Evolutionary conservation across 176 grass and related monocot species (phyloP).

Genomic region (Cocos nucifera): DNA sequence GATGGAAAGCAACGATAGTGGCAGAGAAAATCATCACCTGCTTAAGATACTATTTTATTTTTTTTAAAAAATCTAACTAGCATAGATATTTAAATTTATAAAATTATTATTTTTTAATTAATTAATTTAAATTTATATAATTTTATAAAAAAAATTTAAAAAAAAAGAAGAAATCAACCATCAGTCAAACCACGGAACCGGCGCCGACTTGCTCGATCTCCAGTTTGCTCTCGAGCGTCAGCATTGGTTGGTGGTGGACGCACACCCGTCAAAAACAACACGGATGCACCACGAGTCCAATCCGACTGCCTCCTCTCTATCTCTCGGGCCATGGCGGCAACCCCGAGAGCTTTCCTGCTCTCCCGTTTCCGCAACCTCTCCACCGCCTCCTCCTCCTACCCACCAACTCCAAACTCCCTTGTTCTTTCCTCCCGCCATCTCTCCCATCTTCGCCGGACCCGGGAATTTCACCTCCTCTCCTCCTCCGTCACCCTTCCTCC

Average conservation of each 20-base stretch:
- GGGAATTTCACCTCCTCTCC: not conserved
- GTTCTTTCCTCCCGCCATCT: not conserved
- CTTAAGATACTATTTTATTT: too few species aligned
- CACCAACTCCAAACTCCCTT: too few species aligned
- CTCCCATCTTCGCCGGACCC: not conserved
- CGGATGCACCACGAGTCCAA: too few species aligned
- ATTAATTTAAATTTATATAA: slow-evolving; percentile 28
- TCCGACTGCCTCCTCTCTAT: too few species aligned
- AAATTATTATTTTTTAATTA: not conserved
- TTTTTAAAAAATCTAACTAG: too few species aligned
- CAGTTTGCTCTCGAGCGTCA: slow-evolving; percentile 3
- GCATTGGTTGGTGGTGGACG: slow-evolving; percentile 10
- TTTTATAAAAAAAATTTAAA: not conserved
- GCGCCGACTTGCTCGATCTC: not conserved
- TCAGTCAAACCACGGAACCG: too few species aligned
- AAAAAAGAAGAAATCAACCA: too few species aligned
- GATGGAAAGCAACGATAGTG: too few species aligned
- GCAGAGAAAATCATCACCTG: too few species aligned
- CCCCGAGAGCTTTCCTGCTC: not conserved
- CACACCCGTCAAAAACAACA: not conserved
- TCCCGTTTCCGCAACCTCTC: slow-evolving; percentile 1
- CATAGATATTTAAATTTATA: too few species aligned
- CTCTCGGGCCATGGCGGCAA: not conserved
- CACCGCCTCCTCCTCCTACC: not conserved
- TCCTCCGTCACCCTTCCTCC: slow-evolving; percentile 1